Conservation (phyloP, 768 basidiomycete genomes). For the Mycena olivaceomarginata region DNA sequence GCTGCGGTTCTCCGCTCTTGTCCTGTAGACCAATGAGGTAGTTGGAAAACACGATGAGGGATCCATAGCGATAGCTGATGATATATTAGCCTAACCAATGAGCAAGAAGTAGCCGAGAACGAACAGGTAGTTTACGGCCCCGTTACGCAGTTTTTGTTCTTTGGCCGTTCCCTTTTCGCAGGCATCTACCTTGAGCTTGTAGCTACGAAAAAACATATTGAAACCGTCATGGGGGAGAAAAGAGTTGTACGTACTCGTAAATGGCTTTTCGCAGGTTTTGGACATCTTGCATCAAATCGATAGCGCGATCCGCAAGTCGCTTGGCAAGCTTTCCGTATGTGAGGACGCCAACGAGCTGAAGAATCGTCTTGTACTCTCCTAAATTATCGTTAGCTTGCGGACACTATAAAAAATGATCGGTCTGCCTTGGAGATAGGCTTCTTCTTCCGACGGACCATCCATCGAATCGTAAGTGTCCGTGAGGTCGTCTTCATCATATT, state of each 20-base stretch:
- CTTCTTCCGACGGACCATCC: slow-evolving; percentile 91
- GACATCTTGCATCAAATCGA: slow-evolving; percentile 96
- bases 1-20: slow-evolving; percentile 55
- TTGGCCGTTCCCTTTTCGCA: slow-evolving; percentile 88
- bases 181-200: slow-evolving; percentile 93
- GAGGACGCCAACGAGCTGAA: slow-evolving; percentile 94
- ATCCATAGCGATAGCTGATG: slow-evolving; percentile 88
- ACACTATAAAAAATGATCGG: slow-evolving; percentile 1
- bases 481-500: slow-evolving; percentile 56
- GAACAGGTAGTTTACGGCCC: slow-evolving; percentile 93
- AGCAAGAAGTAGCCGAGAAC: slow-evolving; percentile 43
- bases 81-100: slow-evolving; percentile 26
- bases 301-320: slow-evolving; percentile 89
- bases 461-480: slow-evolving; percentile 77
- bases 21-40: slow-evolving; percentile 88
- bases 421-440: slow-evolving; percentile 90
- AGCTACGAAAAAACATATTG: slow-evolving; percentile 66
- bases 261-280: slow-evolving; percentile 97
- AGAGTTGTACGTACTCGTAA: slow-evolving; percentile 81
- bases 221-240: background rate
- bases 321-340: slow-evolving; percentile 96
- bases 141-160: slow-evolving; percentile 81
- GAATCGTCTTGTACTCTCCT: slow-evolving; percentile 98
- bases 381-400: background rate
- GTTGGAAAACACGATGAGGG: slow-evolving; percentile 95